Evolutionary conservation across 345 rosid species (phyloP), one percentile per base, ranked within the genome.

Genomic region (Aquilaria sinensis): DNA sequence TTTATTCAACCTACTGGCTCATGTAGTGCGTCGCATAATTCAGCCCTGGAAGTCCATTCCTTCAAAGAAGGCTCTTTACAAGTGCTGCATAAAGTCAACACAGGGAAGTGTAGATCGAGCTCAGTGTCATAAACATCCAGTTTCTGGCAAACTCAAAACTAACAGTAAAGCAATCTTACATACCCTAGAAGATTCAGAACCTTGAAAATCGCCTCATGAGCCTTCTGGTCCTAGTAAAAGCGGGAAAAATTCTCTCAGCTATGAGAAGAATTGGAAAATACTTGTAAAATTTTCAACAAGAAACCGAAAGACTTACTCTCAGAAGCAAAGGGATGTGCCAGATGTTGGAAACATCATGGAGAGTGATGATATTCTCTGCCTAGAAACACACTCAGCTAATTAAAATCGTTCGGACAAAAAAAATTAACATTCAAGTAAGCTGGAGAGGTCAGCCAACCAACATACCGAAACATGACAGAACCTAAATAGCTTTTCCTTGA

Each of bases 311-410:
- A 70, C 92, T 77, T 74, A 94, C 99, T 74, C 81, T 83, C 41
- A 95, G 76, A 68, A 95, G 87, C 72, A 87, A 75, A 59, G 99
- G 99, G 70, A 95, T 75, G 59, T 95, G 92, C 99, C 99, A 95
- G 67, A 95, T 95, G 75, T 95, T 95, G 58, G 98, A 77, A 61
- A 93, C 96, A 67, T 95, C 99, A 53, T 84, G 80, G 60, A 95
- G 83, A 69, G 96, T 83, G 73, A 95, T 56, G 47, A 95, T 77
- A 53, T 87, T 83, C 72, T 87, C 89, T 61, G 67, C 83, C 99
- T 95, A 80, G 13, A 77, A 75, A 72, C 58, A 62, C 41, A 10
- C 47, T 57, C 62, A 53, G 61, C 32, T 64, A 14, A 52, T 32
- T 56, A 33, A 51, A 55, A 10, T 0, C 43, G 5, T n/a, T 34